Percentiles rank a stretch among this genome's conserved stretches.
phyloP scores from a whole-genome alignment of 2,329 filamentous ascomycete species.

The Aspergillus hiratsukae region DNA sequence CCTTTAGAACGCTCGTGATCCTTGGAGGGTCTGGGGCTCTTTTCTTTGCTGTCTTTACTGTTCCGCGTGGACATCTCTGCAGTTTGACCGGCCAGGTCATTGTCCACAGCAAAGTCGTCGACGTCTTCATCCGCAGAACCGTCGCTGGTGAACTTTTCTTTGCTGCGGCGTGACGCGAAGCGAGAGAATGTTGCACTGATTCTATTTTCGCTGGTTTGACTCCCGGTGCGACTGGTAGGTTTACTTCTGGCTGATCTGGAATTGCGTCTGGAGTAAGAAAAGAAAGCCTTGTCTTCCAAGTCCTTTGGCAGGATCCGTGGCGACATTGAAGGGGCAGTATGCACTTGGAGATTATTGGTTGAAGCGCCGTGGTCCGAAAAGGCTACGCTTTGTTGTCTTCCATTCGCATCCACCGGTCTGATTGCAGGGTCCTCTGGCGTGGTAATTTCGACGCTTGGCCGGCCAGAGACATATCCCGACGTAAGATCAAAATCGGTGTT shows the following conservation, averaged over 20 bases:
- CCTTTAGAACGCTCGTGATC: slow-evolving; percentile 20
- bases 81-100: slow-evolving; percentile 13
- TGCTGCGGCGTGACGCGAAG: slow-evolving; percentile 29
- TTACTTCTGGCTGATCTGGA: slow-evolving; percentile 29
- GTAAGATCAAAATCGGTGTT: slow-evolving; percentile 15
- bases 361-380: slow-evolving; percentile 22
- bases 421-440: slow-evolving; percentile 20
- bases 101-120: slow-evolving; percentile 22
- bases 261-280: slow-evolving; percentile 25
- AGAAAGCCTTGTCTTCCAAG: slow-evolving; percentile 16
- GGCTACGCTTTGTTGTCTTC: slow-evolving; percentile 24
- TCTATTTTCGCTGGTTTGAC: slow-evolving; percentile 33
- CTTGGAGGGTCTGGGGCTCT: slow-evolving; percentile 18
- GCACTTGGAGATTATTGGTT: slow-evolving; percentile 13
- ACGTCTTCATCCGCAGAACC: slow-evolving; percentile 21
- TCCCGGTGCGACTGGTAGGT: slow-evolving; percentile 32
- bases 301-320: slow-evolving; percentile 24
- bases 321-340: slow-evolving; percentile 21
- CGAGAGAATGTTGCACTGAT: slow-evolving; percentile 33
- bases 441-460: slow-evolving; percentile 38
- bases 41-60: slow-evolving; percentile 21
- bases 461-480: slow-evolving; percentile 23
- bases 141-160: slow-evolving; percentile 27
- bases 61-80: slow-evolving; percentile 12
- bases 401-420: slow-evolving; percentile 12